Base-by-base conservation (phyloP, 1,284 basidiomycete genomes). In the Mrakiaceae sp. region DNA sequence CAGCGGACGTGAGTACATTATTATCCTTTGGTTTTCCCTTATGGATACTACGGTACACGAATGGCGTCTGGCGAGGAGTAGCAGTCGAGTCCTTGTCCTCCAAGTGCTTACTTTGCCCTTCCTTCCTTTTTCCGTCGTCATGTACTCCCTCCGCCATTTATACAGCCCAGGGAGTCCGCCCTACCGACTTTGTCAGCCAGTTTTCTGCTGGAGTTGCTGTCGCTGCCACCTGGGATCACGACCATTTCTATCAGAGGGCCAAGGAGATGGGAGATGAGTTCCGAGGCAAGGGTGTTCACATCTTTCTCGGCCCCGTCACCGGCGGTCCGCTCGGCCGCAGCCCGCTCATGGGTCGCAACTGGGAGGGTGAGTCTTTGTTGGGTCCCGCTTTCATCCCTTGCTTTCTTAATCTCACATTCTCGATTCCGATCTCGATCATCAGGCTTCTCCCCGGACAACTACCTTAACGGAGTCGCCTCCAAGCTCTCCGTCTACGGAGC, bases 191-290 rank as follows among this genome's bases (percentile, higher is more conserved):
- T 50, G 63, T 64, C 47, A 52, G 56, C 4, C 27, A 58, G 47
- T 64, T 64, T 42, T 79, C 80, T 1, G 76, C 77, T 10, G 77
- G 73, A 55, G 74, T 80, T 66, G 79, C 78, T 5, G 73, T 74
- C 3, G 79, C 77, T 0, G 77, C 79, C 10, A 78, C 79, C 2
- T 82, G 78, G 67, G 75, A 78, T 67, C 68, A 72, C 47, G 40
- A 50, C 27, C 62, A 58, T 80, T 43, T 80, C 51, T 73, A 75
- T 62, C 69, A 74, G 58, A 68, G 79, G 53, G 77, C 76, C 6
- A 59, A 67, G 9, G 74, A 76, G 11, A 78, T 81, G 64, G 79
- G 77, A 1, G 68, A 74, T 57, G 80, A 82, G 73, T 79, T 78
- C 70, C 71, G 72, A 54, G 76, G 72, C 40, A 75, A 75, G 60